Base-by-base conservation (phyloP, 805 yeast genomes). In the Hermanozyma aechmeae region DNA sequence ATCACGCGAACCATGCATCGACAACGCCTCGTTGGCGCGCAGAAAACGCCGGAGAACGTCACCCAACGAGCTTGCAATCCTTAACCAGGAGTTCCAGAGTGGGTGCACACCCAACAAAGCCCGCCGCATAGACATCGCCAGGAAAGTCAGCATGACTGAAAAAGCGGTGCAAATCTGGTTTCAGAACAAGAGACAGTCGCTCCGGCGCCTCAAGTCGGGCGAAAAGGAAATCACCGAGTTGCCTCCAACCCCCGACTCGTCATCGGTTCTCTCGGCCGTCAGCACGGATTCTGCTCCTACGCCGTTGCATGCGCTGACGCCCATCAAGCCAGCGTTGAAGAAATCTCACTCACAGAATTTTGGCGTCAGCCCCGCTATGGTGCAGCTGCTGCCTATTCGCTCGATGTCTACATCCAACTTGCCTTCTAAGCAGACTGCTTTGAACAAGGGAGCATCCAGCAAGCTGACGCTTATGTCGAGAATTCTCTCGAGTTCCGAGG, bases 111-210 rank as follows among this genome's bases (percentile, higher is more conserved):
- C 98, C 26, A 79, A 80, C 49, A 79, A 78, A 51, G 58, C 68
- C 25, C 68, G 79, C 48, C 73, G 97, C 42, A 65, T 73, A 25
- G 81, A 78, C 39, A 82, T 92, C 40, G 95, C 97, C 4, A 54
- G 61, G 17, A 72, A 65, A 39, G 93, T 92, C 23, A 77, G 76
- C 42, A 92, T 92, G 97, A 75, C 89, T n/a, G 96, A 87, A 54
- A 85, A 87, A 53, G 95, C 96, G 2, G 95, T 92, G 20, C 98
- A 92, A 60, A 85, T 89, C 38, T 92, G 98, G 98, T 92, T 92
- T 60, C 98, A 92, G 59, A 92, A 92, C 57, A 82, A 77, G 54
- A 73, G 98, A 54, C 96, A 89, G 56, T 70, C 87, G 21, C 57
- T 79, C 38, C 71, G 86, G 46, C 73, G 77, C 43, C 64, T 58